Conservation (phyloP, 176 grass and related monocot genomes). For the Thinopyrum elongatum region DNA sequence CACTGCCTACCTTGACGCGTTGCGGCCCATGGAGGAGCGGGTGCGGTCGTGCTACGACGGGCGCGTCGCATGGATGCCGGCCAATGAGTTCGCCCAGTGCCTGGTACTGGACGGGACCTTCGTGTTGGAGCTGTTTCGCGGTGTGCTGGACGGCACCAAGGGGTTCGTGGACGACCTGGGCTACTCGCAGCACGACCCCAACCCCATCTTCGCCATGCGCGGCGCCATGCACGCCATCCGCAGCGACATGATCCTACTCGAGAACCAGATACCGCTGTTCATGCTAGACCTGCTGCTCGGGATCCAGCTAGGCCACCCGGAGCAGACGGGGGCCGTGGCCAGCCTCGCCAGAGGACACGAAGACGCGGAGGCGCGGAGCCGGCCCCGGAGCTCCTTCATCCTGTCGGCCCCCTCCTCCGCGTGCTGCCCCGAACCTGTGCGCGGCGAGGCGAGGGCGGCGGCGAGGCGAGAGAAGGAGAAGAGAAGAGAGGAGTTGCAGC, state of each 20-base stretch:
- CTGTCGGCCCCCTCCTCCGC: too few relatives aligned
- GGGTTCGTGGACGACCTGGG: slow-evolving; percentile 51
- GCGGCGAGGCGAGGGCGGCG: too few relatives aligned
- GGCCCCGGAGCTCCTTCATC: too few relatives aligned
- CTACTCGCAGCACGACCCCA: slow-evolving; percentile 63
- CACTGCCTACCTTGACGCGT: slow-evolving; percentile 47
- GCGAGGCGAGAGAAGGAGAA: too few relatives aligned
- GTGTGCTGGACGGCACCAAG: slow-evolving; percentile 41
- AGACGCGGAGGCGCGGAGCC: too few relatives aligned
- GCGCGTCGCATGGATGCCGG: slow-evolving; percentile 32
- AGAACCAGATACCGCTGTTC: slow-evolving; percentile 98
- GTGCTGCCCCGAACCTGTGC: too few relatives aligned
- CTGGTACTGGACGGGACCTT: slow-evolving; percentile 90
- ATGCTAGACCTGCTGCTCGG: slow-evolving; percentile 68
- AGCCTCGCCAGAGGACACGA: slow-evolving; percentile 22
- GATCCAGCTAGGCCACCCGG: slow-evolving; percentile 49
- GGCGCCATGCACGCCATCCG: slow-evolving; percentile 71
- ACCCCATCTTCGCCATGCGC: slow-evolving; percentile 70
- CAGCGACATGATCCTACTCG: slow-evolving; percentile 94
- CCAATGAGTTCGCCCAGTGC: slow-evolving; percentile 54
- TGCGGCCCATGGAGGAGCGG: slow-evolving; percentile 53
- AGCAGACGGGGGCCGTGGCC: slow-evolving; percentile 47
- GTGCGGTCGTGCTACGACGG: slow-evolving; percentile 75
- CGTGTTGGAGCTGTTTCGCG: slow-evolving; percentile 77
- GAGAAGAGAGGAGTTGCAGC: too few relatives aligned